phyloP scores from a whole-genome alignment of 2,329 filamentous ascomycete species.

The Ramularia collo-cygni region DNA sequence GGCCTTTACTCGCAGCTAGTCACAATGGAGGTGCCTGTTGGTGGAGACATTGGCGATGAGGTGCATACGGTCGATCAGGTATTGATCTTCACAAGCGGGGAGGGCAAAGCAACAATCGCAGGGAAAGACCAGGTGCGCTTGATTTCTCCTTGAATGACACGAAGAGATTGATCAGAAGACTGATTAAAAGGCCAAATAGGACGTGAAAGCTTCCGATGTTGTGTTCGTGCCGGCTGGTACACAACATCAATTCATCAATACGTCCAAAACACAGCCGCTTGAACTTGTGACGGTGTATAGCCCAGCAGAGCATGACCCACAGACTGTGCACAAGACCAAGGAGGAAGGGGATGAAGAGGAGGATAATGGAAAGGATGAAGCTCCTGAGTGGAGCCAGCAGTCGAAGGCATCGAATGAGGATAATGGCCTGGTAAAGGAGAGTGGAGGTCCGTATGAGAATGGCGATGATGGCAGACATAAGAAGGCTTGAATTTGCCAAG shows the following conservation, averaged over 20 bases:
- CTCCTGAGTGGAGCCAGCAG: conserved; percentile 52
- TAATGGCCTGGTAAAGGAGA: conserved; percentile 46
- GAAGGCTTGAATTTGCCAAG: conserved; percentile 21
- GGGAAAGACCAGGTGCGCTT: conserved; percentile 47
- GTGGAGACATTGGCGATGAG: conserved; percentile 61
- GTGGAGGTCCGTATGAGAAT: conserved; percentile 31
- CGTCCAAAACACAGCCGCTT: conserved; percentile 48
- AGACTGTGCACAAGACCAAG: conserved; percentile 56
- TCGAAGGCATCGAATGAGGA: conserved; percentile 54
- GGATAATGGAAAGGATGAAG: conserved; percentile 54
- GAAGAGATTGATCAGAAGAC: conserved; percentile 10
- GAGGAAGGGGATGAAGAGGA: conserved; percentile 57
- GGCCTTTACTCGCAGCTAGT: conserved; percentile 58
- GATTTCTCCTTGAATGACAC: no score
- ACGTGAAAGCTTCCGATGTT: conserved; percentile 49
- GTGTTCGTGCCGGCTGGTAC: conserved; percentile 60
- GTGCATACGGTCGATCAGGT: conserved; percentile 60
- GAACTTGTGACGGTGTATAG: conserved; percentile 58
- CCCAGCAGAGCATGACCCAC: conserved; percentile 55
- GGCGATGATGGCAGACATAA: conserved; percentile 32
- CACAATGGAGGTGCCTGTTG: conserved; percentile 57
- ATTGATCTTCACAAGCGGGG: conserved; percentile 56
- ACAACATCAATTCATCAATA: conserved; percentile 60
- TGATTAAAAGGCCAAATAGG: conserved; percentile 22
- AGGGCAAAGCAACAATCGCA: conserved; percentile 51